A percentile compares a stretch with the other conserved stretches of the same genome.
These are phyloP conservation scores for Kodamaea laetipori DNA, from an alignment of 805 yeast genomes.

Conservation along the genomic window DNA sequence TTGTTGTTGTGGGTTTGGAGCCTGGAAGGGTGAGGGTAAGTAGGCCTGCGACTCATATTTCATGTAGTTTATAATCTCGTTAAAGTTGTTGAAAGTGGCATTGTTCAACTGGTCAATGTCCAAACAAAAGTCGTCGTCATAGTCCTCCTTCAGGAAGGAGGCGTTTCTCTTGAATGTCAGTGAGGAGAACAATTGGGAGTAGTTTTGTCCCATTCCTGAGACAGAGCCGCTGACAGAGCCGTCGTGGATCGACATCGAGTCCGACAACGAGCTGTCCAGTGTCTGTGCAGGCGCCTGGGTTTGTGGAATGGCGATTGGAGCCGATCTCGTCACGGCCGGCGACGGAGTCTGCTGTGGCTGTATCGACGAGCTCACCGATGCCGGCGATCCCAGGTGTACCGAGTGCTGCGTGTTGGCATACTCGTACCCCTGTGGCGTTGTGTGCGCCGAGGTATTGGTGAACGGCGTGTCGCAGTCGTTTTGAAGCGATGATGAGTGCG, in stretches of 20 bases:
- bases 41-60: conserved; percentile 11
- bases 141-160: conserved; percentile 27
- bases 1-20: conserved; percentile 8
- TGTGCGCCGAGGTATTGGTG: conserved; percentile 5
- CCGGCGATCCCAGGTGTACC: conserved; percentile 5
- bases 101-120: conserved; percentile 43
- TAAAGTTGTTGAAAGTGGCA: conserved; percentile 18
- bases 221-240: conserved; percentile 2
- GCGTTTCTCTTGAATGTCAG: conserved; percentile 8
- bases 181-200: conserved; percentile 4
- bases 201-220: conserved; percentile 10
- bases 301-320: conserved; percentile 10
- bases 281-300: not conserved
- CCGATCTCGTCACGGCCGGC: conserved; percentile 3
- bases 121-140: conserved; percentile 47
- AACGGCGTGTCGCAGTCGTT: conserved; percentile 7
- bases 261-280: not conserved
- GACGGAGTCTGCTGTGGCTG: conserved; percentile 4
- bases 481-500: not conserved
- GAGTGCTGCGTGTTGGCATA: conserved; percentile 11
- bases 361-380: conserved; percentile 2
- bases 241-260: conserved; percentile 8
- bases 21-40: conserved; percentile 13
- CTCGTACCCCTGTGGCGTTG: conserved; percentile 8
- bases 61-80: conserved; percentile 17